Percentiles rank a stretch among this genome's conserved stretches.
Evolutionary conservation across 495 filamentous ascomycete species (phyloP).

Genomic region (Xylaria nigripes): DNA sequence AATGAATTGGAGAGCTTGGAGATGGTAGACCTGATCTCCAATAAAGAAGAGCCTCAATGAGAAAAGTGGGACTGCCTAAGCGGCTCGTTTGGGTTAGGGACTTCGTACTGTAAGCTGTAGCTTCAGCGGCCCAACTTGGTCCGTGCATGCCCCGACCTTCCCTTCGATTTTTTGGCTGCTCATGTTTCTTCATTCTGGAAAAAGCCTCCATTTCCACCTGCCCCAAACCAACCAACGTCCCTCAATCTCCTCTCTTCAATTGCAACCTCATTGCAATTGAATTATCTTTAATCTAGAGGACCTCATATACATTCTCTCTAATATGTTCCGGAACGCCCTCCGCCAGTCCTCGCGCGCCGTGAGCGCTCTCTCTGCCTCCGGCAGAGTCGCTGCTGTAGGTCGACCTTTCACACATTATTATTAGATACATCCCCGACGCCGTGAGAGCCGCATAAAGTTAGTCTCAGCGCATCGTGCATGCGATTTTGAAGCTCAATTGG

Average conservation of each 20-base stretch:
- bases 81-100: background rate
- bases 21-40: background rate
- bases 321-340: constrained; percentile 97
- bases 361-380: constrained; percentile 81
- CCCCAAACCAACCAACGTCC: constrained; percentile 21
- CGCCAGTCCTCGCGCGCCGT: constrained; percentile 89
- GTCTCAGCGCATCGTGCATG: constrained; percentile 25
- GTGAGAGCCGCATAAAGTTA: constrained; percentile 24
- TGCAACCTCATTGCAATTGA: constrained; percentile 44
- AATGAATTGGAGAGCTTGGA: too few species aligned
- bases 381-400: constrained; percentile 91
- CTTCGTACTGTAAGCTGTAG: background rate
- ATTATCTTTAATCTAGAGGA: constrained; percentile 29
- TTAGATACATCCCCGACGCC: constrained; percentile 26
- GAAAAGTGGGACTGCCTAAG: background rate
- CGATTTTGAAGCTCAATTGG: constrained; percentile 41
- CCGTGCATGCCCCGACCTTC: constrained; percentile 11
- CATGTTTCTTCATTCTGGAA: constrained; percentile 19
- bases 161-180: constrained; percentile 21
- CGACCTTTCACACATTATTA: constrained; percentile 34
- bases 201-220: constrained; percentile 27
- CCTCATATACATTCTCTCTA: constrained; percentile 30
- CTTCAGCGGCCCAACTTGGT: constrained; percentile 1
- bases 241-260: constrained; percentile 44
- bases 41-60: background rate